These are phyloP conservation scores for Metarhizium humberi DNA, from an alignment of 2,329 filamentous ascomycete genomes.

Conservation along the genomic window DNA sequence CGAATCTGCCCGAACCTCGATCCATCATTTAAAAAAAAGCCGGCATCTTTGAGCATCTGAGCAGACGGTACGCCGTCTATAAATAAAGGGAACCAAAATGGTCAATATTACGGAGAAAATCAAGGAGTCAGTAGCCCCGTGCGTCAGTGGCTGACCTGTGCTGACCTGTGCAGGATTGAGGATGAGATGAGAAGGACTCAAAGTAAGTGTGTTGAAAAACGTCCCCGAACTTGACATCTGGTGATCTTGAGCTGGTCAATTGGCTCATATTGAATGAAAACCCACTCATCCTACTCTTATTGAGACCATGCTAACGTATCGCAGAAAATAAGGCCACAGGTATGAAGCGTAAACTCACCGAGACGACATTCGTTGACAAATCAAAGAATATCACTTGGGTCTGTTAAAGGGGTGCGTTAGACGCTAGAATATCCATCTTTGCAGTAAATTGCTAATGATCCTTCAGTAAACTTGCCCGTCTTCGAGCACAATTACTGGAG, in stretches of 20 bases:
- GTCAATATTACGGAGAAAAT: conserved; percentile 99
- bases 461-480: conserved; percentile 81
- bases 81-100: conserved; percentile 50
- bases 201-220: conserved; percentile 52
- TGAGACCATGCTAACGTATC: conserved; percentile 17
- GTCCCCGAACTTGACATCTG: neutral
- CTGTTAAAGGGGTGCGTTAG: conserved; percentile 78
- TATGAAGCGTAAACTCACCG: conserved; percentile 35
- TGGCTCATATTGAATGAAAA: neutral
- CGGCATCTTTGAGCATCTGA: neutral
- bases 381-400: conserved; percentile 90
- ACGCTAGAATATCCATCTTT: neutral
- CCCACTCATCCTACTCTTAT: neutral
- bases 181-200: conserved; percentile 99
- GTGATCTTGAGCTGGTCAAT: neutral
- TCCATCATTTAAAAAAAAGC: neutral
- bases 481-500: conserved; percentile 89
- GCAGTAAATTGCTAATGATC: conserved; percentile 50
- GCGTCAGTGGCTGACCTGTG: conserved; percentile 3
- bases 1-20: neutral
- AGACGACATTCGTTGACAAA: conserved; percentile 8
- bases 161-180: conserved; percentile 68
- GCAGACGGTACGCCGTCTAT: conserved; percentile 21
- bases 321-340: conserved; percentile 97
- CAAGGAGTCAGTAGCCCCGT: conserved; percentile 66